Evolutionary conservation across 345 rosid species (phyloP), one percentile per base, ranked within the genome.

Genomic region (Lumnitzera racemosa): DNA sequence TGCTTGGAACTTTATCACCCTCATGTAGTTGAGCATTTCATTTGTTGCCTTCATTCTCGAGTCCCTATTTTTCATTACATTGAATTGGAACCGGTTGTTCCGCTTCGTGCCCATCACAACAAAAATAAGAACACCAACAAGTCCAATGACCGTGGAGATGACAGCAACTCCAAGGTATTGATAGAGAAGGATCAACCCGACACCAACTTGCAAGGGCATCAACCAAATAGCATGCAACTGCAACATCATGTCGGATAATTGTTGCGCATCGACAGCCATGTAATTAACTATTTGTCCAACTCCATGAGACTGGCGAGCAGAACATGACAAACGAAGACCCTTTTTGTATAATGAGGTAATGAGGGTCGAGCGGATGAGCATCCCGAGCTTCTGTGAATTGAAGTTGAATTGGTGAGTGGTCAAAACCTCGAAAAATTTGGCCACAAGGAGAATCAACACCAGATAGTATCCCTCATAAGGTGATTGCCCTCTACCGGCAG

Each of bases 201-300:
- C 83, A 48, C 73, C 31, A 24, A 85, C 78, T 61, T 92, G 96
- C 61, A 92, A 55, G 12, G 96, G 96, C 87, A 85, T 92, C 61
- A 89, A 70, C 98, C 98, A 92, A 49, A 89, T 70, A n/a, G 94
- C 66, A 70, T 92, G 98, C 53, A 92, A 81, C 82, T 89, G 98
- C 27, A 89, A 58, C 91, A 92, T 92, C 96, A 92, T 89, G 58
- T 92, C 98, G 15, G 96, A 89, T 57, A 92, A 91, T 71, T 92
- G 98, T 17, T 92, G 98, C 2, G 96, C 96, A 61, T 92, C 98
- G 5, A 92, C 96, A 27, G 98, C 91, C 98, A 92, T 92, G 78
- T 92, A 92, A 63, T 92, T 92, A 66, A 92, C 98, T 52, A 89
- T 92, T 71, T 89, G 98, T 15, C 98, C 96, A 1, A 92, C 94